Evolutionary conservation across 352 stramenopile genomes (phyloP), one percentile per base, ranked within the genome.

Genomic region (Thalassiosira gravida): DNA sequence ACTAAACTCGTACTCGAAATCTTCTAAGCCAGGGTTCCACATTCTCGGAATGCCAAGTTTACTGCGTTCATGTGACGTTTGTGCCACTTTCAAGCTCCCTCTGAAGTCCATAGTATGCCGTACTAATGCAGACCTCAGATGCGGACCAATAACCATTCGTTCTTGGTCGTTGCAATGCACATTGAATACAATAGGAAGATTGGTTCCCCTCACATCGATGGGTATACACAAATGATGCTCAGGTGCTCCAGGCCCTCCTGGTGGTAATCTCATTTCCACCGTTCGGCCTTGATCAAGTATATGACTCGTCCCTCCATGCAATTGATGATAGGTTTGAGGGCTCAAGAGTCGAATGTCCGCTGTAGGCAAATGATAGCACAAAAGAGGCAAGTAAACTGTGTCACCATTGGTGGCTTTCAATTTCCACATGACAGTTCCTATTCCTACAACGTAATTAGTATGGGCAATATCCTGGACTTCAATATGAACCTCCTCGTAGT

Each of bases 311-410:
- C 42, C 42, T 20, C 24, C 32, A 58, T 59, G 29, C 18, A 32
- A 6, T 27, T 67, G 44, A 63, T 76, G 67, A 44, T 76, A 76
- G n/a, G 55, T 39, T 57, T 65, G 64, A 58, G 64, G 64, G 25
- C 63, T 73, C 1, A 71, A 39, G 3, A 71, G 25, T n/a, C 63
- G 20, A 35, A 73, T 39, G 2, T 73, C 50, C 24, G 55, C 64
- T 0, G 11, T 29, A 35, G 64, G 64, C 9, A 73, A 57, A 30
- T 73, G 64, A 44, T 58, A 73, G 18, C 32, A 53, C 25, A 53
- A 39, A 1, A 64, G 1, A 5, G 59, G 27, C 2, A 72, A 11
- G 11, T 20, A 27, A 14, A 72, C 29, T 13, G 52, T 14, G 18
- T 73, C 44, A 1, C 64, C 52, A 25, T 20, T 32, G 1, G 3